Evolutionary conservation across 495 filamentous ascomycete species (phyloP), one percentile per base, ranked within the genome.

Genomic region (Lophiotrema nucula): DNA sequence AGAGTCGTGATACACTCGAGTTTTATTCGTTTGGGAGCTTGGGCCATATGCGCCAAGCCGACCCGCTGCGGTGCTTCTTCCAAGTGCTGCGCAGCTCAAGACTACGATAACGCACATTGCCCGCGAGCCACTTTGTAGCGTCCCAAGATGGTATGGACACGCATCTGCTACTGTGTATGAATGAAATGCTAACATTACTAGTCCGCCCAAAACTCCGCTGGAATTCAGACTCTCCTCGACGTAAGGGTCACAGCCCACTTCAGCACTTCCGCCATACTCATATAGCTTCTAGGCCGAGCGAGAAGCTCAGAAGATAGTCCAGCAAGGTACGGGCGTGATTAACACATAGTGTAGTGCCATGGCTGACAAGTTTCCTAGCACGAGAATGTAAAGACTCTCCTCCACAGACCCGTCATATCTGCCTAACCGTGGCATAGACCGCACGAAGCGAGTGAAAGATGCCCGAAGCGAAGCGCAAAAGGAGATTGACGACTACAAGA

Each of bases 261-360:
- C 28, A 38, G 23, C 48, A 23, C 22, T 11, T 52, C 38, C 24
- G 19, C 31, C 31, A 33, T 55, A 67, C 76, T 81, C 53, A 76
- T 12, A 11, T 33, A 21, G 21, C 42, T 19, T 47, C 25, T 69
- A 97, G 93, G 91, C 95, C 50, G 93, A 98, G 83, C 87, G 90
- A 77, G 93, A 98, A 76, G 93, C 93, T 63, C 91, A 96, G 76
- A 97, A 96, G 81, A 98, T 97, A 72, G 93, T 98, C 27, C 92
- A 97, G 73, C 88, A 92, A 86, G 85, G 91, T 93, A 68, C 33
- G 74, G 69, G 31, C 31, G 8, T n/a, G 8, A 8, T n/a, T 35
- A n/a, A n/a, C 8, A 35, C 8, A 35, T 35, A 8, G 8, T 8
- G n/a, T n/a, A 8, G 31, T n/a, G 31, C 8, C 31, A 35, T n/a